These are phyloP conservation scores for Pleurotus eryngii DNA, from an alignment of 768 basidiomycete species.

Conservation along the genomic window DNA sequence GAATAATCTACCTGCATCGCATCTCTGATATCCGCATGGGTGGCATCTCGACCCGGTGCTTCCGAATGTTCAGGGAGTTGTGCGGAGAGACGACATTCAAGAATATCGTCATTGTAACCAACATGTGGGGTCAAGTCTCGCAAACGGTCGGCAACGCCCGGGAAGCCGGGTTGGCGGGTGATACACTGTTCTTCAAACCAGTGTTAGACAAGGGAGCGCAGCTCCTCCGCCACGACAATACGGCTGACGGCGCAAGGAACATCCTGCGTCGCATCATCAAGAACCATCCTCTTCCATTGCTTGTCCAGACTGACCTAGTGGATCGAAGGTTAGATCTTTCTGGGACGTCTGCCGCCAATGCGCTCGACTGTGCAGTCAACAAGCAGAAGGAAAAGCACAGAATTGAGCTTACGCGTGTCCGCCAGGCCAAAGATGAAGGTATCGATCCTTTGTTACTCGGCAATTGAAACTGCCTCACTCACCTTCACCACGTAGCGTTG, in stretches of 20 bases:
- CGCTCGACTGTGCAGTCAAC: constrained; percentile 9
- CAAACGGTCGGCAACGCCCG: constrained; percentile 30
- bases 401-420: constrained; percentile 2
- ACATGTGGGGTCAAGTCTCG: constrained; percentile 40
- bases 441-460: not conserved
- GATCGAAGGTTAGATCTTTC: constrained; percentile 22
- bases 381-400: constrained; percentile 3
- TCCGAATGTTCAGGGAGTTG: constrained; percentile 42
- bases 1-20: constrained; percentile 41
- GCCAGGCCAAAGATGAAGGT: constrained; percentile 5
- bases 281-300: constrained; percentile 12
- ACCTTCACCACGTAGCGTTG: not conserved
- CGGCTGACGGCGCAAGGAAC: constrained; percentile 24
- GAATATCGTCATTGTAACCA: constrained; percentile 46
- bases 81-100: constrained; percentile 39
- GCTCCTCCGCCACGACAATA: constrained; percentile 40
- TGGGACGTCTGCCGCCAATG: constrained; percentile 29
- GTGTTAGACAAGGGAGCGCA: constrained; percentile 47
- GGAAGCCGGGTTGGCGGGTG: constrained; percentile 39
- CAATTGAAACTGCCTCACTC: not conserved
- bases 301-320: constrained; percentile 19
- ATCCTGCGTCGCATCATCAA: constrained; percentile 29
- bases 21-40: constrained; percentile 38
- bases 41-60: constrained; percentile 36
- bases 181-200: constrained; percentile 48